Evolutionary conservation across 768 basidiomycete species (phyloP).

Genomic region (Hypsizygus marmoreus): DNA sequence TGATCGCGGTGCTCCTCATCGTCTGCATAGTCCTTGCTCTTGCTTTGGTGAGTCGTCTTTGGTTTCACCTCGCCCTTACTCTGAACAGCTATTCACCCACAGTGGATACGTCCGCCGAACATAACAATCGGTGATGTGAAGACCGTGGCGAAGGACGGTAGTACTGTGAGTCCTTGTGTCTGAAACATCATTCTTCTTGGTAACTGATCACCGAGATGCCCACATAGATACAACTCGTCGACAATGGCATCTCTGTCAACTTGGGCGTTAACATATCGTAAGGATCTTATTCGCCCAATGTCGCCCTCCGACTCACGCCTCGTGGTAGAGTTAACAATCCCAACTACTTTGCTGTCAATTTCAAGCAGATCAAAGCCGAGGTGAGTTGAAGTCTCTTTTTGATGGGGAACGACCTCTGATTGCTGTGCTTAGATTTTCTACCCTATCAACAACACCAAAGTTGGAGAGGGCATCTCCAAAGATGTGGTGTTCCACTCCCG

Average conservation of each 20-base stretch:
- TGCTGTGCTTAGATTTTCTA: slow-evolving; percentile 58
- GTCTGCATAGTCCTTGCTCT: slow-evolving; percentile 67
- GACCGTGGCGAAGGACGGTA: slow-evolving; percentile 38
- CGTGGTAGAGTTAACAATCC: slow-evolving; percentile 70
- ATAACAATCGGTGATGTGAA: slow-evolving; percentile 56
- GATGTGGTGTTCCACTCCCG: slow-evolving; percentile 52
- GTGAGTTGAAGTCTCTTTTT: slow-evolving; percentile 32
- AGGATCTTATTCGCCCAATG: slow-evolving; percentile 23
- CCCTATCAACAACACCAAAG: slow-evolving; percentile 67
- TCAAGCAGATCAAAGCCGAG: slow-evolving; percentile 64
- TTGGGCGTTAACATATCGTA: slow-evolving; percentile 70
- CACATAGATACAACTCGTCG: slow-evolving; percentile 38
- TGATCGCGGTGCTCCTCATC: slow-evolving; percentile 65
- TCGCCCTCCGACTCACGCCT: slow-evolving; percentile 1
- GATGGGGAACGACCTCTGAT: not conserved
- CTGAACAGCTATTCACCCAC: slow-evolving; percentile 1
- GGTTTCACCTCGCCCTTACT: not conserved
- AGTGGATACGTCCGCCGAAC: slow-evolving; percentile 82
- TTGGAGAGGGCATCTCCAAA: slow-evolving; percentile 61
- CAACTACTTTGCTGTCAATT: slow-evolving; percentile 72
- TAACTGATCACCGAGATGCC: not conserved
- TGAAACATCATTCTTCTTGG: not conserved
- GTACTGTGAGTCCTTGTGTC: slow-evolving; percentile 40
- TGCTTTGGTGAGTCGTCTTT: slow-evolving; percentile 53
- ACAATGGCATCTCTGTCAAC: slow-evolving; percentile 54